Base-by-base conservation (phyloP, 495 filamentous ascomycete species). In the Sordaria brevicollis region DNA sequence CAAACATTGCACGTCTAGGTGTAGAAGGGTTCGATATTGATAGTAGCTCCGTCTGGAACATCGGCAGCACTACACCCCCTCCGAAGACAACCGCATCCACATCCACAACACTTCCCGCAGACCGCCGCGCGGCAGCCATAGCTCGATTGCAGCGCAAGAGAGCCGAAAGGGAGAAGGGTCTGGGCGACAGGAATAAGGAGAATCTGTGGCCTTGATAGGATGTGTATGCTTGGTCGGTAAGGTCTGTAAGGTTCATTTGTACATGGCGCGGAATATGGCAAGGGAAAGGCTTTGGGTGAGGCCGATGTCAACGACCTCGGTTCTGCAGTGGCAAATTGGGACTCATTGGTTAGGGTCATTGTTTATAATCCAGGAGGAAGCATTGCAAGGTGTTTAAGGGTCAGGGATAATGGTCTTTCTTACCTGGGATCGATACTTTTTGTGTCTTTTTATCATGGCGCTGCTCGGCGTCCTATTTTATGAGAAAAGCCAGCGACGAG, bases 101-200 rank as follows among this genome's bases (percentile, higher is more conserved):
- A 57, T 57, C 81, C 17, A 81, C 82, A n/a, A 74, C 77, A 1
- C 71, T 92, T 25, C 83, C 89, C 4, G 80, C 87, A 2, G 88
- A 91, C 13, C 83, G 90, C 37, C 78, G 80, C 35, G 84, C 86
- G 17, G 90, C 89, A 7, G 91, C 91, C 4, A 83, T 86, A 72
- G 88, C 87, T 34, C 82, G 90, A 35, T 78, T 92, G 13, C 85
- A 87, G 75, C 82, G 83, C 71, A 86, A 81, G 75, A 87, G 81
- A 68, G 73, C 74, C 10, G 75, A 82, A 75, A 86, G 82, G 69
- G 74, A 74, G 29, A 71, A 70, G 54, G 71, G 71, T 31, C 65
- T 66, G 49, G 67, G 66, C 33, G 74, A 68, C 34, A 72, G 78
- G 34, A 78, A 84, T 68, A 85, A 85, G 76, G 83, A 85, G 74